Evolutionary conservation across 768 basidiomycete species (phyloP), one percentile per base, ranked within the genome.

Genomic region (Rhodotorula babjevae): DNA sequence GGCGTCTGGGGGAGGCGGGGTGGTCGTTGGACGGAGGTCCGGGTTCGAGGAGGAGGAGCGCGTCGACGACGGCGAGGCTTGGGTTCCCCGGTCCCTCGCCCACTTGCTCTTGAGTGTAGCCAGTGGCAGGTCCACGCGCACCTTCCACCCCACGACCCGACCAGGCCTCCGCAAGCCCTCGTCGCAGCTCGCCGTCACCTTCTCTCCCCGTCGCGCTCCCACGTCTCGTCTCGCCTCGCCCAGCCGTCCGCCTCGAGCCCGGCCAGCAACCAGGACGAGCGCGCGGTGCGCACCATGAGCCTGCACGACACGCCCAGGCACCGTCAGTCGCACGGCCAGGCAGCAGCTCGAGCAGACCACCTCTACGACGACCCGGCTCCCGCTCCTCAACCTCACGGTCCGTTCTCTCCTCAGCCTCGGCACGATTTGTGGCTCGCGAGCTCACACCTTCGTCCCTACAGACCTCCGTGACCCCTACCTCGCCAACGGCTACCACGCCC

Each of bases 391-490:
- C 21, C 49, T 16, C 49, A 52, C 50, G 50, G 50, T 52, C 9
- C 50, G 50, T 52, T 8, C 11, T 15, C 25, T 12, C 53, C 42
- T 5, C 59, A 27, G 12, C 42, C n/a, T n/a, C n/a, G n/a, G n/a
- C n/a, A n/a, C n/a, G n/a, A n/a, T n/a, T n/a, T n/a, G n/a, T n/a
- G n/a, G n/a, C 23, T 12, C 36, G 7, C 53, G 29, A 44, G 18
- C 59, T n/a, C 27, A 27, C 6, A n/a, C 3, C 53, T n/a, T 14
- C 12, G 27, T 1, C n/a, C 21, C 27, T 10, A 7, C 49, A 69
- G 68, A 69, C 47, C 27, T 49, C n/a, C 58, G 59, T 29, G 61
- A 63, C 19, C 57, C 68, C 1, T 56, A 58, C 36, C 56, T 56
- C 46, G 16, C 11, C 4, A 27, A 52, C 50, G 50, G 50, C 50